Conservation (phyloP, 164 flowering plant genomes). For the Umbellularia californica region DNA sequence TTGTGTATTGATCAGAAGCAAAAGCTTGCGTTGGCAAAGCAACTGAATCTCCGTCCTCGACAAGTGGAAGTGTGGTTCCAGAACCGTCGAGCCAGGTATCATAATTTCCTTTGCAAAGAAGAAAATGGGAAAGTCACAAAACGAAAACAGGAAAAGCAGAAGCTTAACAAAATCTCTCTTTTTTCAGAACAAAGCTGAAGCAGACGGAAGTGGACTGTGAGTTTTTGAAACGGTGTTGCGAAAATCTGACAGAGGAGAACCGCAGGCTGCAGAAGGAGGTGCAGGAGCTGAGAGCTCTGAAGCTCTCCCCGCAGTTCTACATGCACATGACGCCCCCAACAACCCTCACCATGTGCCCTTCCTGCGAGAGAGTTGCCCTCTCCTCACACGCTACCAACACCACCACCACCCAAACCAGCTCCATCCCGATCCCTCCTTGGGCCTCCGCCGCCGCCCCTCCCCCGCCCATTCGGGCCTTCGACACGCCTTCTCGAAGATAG, state of each 20-base stretch:
- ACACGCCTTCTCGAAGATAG: conserved; percentile 18
- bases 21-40: conserved; percentile 73
- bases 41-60: conserved; percentile 59
- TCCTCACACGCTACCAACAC: conserved; percentile 17
- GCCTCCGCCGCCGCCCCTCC: conserved; percentile 20
- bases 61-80: conserved; percentile 94
- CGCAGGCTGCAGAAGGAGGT: conserved; percentile 74
- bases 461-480: conserved; percentile 25
- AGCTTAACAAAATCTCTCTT: background rate
- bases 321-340: conserved; percentile 82
- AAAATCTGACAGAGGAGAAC: conserved; percentile 74
- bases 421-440: conserved; percentile 33
- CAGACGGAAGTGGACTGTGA: conserved; percentile 90
- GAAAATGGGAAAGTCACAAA: too few species aligned
- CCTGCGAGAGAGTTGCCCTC: conserved; percentile 72
- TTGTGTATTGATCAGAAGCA: conserved; percentile 57
- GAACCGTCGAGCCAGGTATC: conserved; percentile 81
- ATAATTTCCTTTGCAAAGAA: background rate
- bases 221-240: conserved; percentile 71
- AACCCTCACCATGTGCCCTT: conserved; percentile 86
- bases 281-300: conserved; percentile 71
- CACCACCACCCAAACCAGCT: conserved; percentile 20
- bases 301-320: conserved; percentile 73
- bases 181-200: conserved; percentile 73
- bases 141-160: background rate